phyloP scores from a whole-genome alignment of 345 rosid genomes.

The Combretum micranthum region DNA sequence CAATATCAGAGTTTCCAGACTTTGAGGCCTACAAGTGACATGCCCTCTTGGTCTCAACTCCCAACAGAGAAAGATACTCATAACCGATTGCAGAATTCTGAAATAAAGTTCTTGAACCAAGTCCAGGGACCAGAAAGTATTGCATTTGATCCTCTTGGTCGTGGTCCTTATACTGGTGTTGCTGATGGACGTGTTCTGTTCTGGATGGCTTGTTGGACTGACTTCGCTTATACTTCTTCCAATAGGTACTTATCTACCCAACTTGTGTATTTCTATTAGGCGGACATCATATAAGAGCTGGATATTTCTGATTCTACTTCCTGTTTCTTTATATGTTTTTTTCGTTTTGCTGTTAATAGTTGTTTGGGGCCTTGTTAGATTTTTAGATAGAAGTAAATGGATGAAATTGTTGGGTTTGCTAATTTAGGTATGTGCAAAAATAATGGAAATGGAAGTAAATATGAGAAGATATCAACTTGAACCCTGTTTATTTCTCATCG shows the following conservation, averaged over 20 bases:
- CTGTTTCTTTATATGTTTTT: no score
- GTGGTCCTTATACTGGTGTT: slow-evolving; percentile 44
- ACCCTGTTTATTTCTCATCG: no score
- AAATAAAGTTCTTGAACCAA: slow-evolving; percentile 33
- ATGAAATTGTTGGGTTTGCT: no score
- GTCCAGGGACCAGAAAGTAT: slow-evolving; percentile 48
- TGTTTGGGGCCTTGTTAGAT: no score
- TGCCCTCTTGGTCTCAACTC: slow-evolving; percentile 30
- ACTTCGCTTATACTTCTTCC: slow-evolving; percentile 39
- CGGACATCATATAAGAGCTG: no score
- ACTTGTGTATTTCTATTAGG: no score
- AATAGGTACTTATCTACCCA: slow-evolving; percentile 19
- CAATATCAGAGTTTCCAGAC: slow-evolving; percentile 35
- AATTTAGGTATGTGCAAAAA: no score
- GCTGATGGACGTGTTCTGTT: slow-evolving; percentile 43
- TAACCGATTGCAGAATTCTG: slow-evolving; percentile 34
- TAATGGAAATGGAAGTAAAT: no score
- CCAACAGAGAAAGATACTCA: slow-evolving; percentile 25
- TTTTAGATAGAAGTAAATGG: no score
- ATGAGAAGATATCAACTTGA: no score
- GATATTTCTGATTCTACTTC: no score
- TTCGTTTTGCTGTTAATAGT: no score
- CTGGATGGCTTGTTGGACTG: slow-evolving; percentile 35
- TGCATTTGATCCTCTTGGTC: slow-evolving; percentile 37
- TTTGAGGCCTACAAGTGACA: slow-evolving; percentile 25